A percentile compares a stretch with the other conserved stretches of the same genome.
These are phyloP conservation scores for Laburnicola sp. DNA, from an alignment of 2,329 filamentous ascomycete species.

Conservation along the genomic window DNA sequence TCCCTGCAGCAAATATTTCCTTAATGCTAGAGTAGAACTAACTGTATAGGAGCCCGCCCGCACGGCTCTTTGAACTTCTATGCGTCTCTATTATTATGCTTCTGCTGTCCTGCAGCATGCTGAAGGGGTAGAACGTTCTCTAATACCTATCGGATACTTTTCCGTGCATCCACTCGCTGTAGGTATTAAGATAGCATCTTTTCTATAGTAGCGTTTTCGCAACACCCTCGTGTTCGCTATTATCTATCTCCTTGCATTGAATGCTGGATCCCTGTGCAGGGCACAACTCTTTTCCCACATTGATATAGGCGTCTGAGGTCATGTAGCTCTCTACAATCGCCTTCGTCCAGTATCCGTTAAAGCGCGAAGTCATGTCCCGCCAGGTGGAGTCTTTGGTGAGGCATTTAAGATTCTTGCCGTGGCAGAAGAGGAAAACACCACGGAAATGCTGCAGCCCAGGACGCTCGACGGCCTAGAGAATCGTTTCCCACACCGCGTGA, in stretches of 20 bases:
- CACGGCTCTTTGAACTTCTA: background rate
- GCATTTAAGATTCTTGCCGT: conserved; percentile 1
- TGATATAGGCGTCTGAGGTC: background rate
- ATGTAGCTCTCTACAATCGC: background rate
- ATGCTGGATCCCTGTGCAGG: background rate
- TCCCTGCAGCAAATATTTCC: background rate
- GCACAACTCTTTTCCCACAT: background rate
- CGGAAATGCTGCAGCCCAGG: background rate
- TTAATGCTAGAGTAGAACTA: conserved; percentile 4
- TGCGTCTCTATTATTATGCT: background rate
- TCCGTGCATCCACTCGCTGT: background rate
- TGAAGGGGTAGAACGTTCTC: conserved; percentile 1
- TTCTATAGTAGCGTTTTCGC: background rate
- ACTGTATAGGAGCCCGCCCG: background rate
- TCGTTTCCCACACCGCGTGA: background rate
- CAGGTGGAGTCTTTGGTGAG: background rate
- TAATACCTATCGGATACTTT: background rate
- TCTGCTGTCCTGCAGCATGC: background rate
- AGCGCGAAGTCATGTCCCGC: background rate
- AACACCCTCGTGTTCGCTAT: background rate
- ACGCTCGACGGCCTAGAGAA: background rate
- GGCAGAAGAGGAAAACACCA: background rate
- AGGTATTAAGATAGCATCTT: background rate
- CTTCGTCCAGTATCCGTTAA: background rate
- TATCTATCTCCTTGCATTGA: background rate